Percentiles rank a stretch among this genome's conserved stretches.
Conservation (phyloP, 768 basidiomycete species). For the Auricularia sp. region DNA sequence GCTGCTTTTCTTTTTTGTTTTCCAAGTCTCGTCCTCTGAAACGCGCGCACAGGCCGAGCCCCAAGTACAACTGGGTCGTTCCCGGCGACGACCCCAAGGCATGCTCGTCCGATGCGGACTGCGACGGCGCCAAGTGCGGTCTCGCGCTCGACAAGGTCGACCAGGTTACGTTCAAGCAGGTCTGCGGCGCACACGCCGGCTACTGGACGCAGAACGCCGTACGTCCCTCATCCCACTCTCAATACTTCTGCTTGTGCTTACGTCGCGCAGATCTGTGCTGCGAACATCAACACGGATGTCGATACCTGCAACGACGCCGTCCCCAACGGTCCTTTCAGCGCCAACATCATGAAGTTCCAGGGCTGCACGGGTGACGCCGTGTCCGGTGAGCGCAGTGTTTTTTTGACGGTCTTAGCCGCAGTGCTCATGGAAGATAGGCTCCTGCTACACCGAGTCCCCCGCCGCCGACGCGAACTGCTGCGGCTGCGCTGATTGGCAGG, state of each 20-base stretch:
- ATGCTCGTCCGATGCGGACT: slow-evolving; percentile 5
- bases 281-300: slow-evolving; percentile 3
- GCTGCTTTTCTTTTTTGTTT: neutral
- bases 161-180: slow-evolving; percentile 4
- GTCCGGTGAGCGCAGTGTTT: neutral
- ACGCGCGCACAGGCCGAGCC: neutral
- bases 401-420: no score
- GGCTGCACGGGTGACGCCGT: slow-evolving; percentile 5
- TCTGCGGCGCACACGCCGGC: slow-evolving; percentile 6
- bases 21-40: neutral
- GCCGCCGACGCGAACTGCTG: slow-evolving; percentile 7
- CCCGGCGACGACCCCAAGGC: neutral
- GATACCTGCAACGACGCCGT: slow-evolving; percentile 1
- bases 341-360: slow-evolving; percentile 6
- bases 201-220: slow-evolving; percentile 9
- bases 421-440: neutral
- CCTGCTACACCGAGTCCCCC: slow-evolving; percentile 5
- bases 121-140: slow-evolving; percentile 7
- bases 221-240: neutral
- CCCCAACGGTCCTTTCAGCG: slow-evolving; percentile 6
- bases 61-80: slow-evolving; percentile 8
- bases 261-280: slow-evolving; percentile 2
- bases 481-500: slow-evolving; percentile 8
- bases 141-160: slow-evolving; percentile 2
- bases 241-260: neutral